phyloP scores from a whole-genome alignment of 2,329 filamentous ascomycete genomes.

The Alternaria infectoria region DNA sequence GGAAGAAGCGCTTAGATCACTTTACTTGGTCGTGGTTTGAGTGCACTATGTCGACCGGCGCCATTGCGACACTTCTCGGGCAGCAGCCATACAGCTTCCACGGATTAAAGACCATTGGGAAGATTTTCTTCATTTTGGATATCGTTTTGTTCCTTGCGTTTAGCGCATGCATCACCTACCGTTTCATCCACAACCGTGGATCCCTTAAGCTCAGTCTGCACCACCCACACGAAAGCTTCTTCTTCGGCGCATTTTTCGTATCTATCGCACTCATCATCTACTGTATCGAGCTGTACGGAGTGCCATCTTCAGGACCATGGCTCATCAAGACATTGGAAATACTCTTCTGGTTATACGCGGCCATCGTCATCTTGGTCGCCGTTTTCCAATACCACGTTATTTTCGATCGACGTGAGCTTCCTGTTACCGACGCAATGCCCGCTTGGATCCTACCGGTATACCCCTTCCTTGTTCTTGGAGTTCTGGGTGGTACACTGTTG shows the following conservation, averaged over 20 bases:
- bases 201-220: conserved; percentile 61
- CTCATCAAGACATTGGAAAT: conserved; percentile 65
- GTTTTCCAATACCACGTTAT: conserved; percentile 99
- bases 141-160: conserved; percentile 67
- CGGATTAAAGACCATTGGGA: conserved; percentile 68
- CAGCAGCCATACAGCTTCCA: conserved; percentile 65
- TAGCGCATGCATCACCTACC: conserved; percentile 65
- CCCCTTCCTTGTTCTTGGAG: conserved; percentile 47
- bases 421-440: conserved; percentile 48
- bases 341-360: conserved; percentile 73
- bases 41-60: conserved; percentile 75
- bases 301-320: conserved; percentile 61
- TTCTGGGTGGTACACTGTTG: conserved; percentile 44
- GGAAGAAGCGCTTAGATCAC: conserved; percentile 29
- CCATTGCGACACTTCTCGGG: conserved; percentile 67
- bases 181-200: conserved; percentile 59
- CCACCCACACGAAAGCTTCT: conserved; percentile 72
- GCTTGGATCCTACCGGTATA: conserved; percentile 47
- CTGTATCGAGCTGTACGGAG: conserved; percentile 64
- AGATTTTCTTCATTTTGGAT: conserved; percentile 71
- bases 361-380: conserved; percentile 50
- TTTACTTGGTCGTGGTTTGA: conserved; percentile 70
- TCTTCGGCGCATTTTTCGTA: conserved; percentile 74
- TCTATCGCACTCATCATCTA: conserved; percentile 56
- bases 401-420: conserved; percentile 76